A percentile compares a stretch with the other conserved stretches of the same genome.
Conservation (phyloP, 2,329 filamentous ascomycete species). For the Curvularia spicifera region DNA sequence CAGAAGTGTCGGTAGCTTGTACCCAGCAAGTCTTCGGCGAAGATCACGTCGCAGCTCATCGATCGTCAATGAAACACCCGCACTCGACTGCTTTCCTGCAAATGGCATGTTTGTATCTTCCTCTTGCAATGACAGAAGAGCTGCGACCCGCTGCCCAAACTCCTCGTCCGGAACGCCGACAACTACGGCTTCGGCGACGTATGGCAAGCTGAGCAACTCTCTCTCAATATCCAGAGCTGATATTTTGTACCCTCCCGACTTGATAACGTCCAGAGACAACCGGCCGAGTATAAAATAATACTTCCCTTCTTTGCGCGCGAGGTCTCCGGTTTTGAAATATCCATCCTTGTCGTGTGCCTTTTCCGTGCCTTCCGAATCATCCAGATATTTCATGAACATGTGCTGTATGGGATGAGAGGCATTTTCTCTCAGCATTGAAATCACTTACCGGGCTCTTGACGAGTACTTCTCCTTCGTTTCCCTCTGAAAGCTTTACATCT, state of each 20-base stretch:
- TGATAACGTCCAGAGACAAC: constrained; percentile 61
- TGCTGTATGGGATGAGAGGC: constrained; percentile 28
- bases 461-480: constrained; percentile 58
- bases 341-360: constrained; percentile 56
- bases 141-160: constrained; percentile 63
- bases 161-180: constrained; percentile 62
- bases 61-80: constrained; percentile 44
- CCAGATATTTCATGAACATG: constrained; percentile 52
- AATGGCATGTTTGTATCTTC: constrained; percentile 36
- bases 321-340: constrained; percentile 59
- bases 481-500: constrained; percentile 52
- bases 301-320: constrained; percentile 49
- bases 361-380: constrained; percentile 54
- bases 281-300: constrained; percentile 62
- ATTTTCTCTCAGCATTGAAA: not conserved
- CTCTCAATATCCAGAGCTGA: constrained; percentile 62
- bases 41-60: constrained; percentile 54
- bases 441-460: constrained; percentile 45
- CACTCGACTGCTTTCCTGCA: constrained; percentile 23
- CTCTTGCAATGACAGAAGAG: constrained; percentile 54
- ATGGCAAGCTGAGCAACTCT: constrained; percentile 57
- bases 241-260: constrained; percentile 63
- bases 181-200: constrained; percentile 60
- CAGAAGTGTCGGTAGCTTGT: constrained; percentile 59
- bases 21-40: constrained; percentile 53